phyloP scores from a whole-genome alignment of 2,329 filamentous ascomycete species.

The Sarocladium oryzae region DNA sequence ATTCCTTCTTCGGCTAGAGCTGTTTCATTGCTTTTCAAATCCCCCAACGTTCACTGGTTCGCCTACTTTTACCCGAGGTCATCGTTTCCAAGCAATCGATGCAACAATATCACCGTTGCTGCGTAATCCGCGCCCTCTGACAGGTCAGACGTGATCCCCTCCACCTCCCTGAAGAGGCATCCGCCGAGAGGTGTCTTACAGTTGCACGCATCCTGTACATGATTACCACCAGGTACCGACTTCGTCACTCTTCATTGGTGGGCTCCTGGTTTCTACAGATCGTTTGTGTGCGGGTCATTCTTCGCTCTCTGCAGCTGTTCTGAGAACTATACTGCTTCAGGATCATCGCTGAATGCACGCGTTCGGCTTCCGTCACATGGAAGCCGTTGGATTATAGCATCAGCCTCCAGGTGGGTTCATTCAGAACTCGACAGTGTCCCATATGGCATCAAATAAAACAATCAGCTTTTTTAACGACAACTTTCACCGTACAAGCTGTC shows the following conservation, averaged over 20 bases:
- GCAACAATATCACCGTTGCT: slow-evolving; percentile 14
- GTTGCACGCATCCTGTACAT: no score
- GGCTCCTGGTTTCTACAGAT: not conserved
- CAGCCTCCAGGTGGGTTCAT: no score
- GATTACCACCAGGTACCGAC: not conserved
- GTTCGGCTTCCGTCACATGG: not conserved
- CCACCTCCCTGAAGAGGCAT: not conserved
- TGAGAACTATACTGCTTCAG: not conserved
- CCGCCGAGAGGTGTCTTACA: not conserved
- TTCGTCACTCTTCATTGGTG: not conserved
- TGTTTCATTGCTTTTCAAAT: not conserved
- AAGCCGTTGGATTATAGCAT: no score
- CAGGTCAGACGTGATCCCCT: slow-evolving; percentile 13
- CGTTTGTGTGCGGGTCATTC: not conserved
- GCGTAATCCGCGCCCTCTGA: slow-evolving; percentile 21
- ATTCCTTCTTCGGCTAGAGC: not conserved
- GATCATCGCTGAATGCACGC: not conserved
- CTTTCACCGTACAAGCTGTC: not conserved
- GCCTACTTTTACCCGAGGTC: not conserved
- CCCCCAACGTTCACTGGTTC: not conserved
- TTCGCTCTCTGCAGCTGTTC: not conserved
- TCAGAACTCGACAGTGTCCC: not conserved
- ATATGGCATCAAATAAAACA: not conserved
- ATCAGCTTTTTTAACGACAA: not conserved
- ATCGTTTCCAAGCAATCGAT: not conserved